phyloP scores from a whole-genome alignment of 2,329 filamentous ascomycete species.

The Zymoseptoria ardabiliae region DNA sequence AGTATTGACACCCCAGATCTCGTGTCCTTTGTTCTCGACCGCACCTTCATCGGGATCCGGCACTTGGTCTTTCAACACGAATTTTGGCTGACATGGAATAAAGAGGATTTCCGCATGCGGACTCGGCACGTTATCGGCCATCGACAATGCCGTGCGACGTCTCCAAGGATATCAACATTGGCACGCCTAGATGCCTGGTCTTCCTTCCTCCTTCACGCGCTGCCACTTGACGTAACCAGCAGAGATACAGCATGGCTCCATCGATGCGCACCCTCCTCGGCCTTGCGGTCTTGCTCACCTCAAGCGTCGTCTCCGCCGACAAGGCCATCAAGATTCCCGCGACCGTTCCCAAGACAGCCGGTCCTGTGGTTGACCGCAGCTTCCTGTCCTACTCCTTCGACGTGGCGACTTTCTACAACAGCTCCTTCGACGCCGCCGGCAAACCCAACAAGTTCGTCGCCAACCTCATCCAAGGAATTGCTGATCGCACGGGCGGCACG shows the following conservation, averaged over 20 bases:
- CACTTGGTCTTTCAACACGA: neutral
- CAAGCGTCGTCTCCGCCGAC: neutral
- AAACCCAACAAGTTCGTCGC: conserved; percentile 5
- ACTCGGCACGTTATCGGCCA: neutral
- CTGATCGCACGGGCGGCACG: conserved; percentile 4
- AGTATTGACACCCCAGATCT: neutral
- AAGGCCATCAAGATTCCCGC: neutral
- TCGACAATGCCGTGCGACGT: neutral
- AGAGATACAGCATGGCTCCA: neutral
- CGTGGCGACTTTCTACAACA: conserved; percentile 7
- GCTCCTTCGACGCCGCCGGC: conserved; percentile 4
- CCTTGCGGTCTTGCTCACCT: neutral
- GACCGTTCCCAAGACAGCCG: neutral
- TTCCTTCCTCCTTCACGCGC: neutral
- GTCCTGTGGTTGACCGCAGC: neutral
- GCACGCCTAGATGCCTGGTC: neutral
- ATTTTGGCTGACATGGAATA: neutral
- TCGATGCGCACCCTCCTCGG: neutral
- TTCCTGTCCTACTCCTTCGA: conserved; percentile 6
- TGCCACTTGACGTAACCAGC: neutral
- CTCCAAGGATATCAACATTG: neutral
- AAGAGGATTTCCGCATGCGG: neutral
- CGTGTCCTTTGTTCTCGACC: neutral
- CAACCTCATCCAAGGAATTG: conserved; percentile 6
- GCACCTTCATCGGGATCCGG: neutral